Evolutionary conservation across 768 basidiomycete species (phyloP).

Genomic region (Plicaturopsis crispa): DNA sequence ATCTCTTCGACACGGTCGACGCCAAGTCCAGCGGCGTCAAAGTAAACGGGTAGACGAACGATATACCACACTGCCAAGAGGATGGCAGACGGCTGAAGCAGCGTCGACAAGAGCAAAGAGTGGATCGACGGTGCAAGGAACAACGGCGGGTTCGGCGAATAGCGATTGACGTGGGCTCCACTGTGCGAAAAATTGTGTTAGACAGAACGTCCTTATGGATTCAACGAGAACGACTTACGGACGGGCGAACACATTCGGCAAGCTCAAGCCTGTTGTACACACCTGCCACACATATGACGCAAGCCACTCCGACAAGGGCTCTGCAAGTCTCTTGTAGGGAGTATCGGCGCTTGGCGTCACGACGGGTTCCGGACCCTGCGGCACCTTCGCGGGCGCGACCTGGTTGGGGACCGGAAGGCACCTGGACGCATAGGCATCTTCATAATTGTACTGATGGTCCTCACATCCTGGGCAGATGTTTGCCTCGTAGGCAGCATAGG

Average conservation of each 20-base stretch:
- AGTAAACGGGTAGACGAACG: constrained; percentile 63
- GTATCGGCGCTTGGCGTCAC: constrained; percentile 42
- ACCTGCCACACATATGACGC: constrained; percentile 78
- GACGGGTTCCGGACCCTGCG: constrained; percentile 24
- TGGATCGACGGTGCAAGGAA: constrained; percentile 59
- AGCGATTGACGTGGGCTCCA: no score
- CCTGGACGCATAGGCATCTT: constrained; percentile 13
- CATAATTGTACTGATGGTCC: constrained; percentile 8
- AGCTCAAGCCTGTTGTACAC: constrained; percentile 62
- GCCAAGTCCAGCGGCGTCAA: constrained; percentile 43
- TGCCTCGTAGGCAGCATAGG: constrained; percentile 16
- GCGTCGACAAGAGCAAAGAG: constrained; percentile 67
- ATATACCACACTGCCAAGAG: constrained; percentile 81
- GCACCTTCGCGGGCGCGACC: constrained; percentile 25
- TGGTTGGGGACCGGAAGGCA: constrained; percentile 14
- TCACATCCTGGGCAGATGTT: constrained; percentile 11
- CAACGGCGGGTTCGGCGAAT: constrained; percentile 41
- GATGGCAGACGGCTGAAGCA: constrained; percentile 76
- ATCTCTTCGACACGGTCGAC: constrained; percentile 50
- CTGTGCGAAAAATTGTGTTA: no score
- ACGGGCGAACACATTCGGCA: constrained; percentile 47
- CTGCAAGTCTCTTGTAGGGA: constrained; percentile 65
- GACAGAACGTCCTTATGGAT: no score
- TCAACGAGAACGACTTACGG: no score
- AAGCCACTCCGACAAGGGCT: constrained; percentile 75